Base-by-base conservation (phyloP, 108 stramenopile species). In the Discostella stelligeroides region DNA sequence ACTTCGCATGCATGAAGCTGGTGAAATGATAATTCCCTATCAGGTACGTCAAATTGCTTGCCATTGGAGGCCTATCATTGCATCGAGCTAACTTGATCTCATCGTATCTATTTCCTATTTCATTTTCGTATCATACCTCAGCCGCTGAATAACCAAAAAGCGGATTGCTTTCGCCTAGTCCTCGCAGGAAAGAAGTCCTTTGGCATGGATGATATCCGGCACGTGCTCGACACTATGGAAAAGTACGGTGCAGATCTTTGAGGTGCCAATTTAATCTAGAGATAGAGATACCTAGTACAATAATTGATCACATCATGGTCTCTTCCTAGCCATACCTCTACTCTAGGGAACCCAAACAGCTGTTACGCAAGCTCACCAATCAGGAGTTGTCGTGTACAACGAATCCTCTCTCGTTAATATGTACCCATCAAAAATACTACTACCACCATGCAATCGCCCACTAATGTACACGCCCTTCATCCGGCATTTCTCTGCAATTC, bases 141-240 rank as follows among this genome's bases (percentile, higher is more conserved):
- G 64, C 85, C 85, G 13, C 43, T 85, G 27, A 80, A 20, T 38
- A 79, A 76, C 54, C 85, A 85, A 49, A 76, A 80, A 59, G 85
- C 85, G 15, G 81, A 85, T 48, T 80, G 78, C 46, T 85, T 85
- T 55, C 73, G 82, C 4, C 64, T 85, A 2, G 79, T 82, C 15
- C 43, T 85, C 11, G 85, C 85, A 28, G 85, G 85, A 0, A 76
- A 83, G 38, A 83, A 80, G 63, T 53, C 68, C 25, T 75, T 85
- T n/a, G 55, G 41, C 13, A 18, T 76, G 42, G 41, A 48, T 15
- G 84, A 81, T 59, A 79, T 85, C 54, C 18, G 30, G 15, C 71
- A 76, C 37, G 40, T 85, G 7, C 72, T 85, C 34, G 70, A 75
- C 28, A 64, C 75, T 7, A 83, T 82, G 79, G 82, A 82, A 40